These are phyloP conservation scores for Dioscorea cayenensis DNA, from an alignment of 116 monocot genomes.

Conservation along the genomic window DNA sequence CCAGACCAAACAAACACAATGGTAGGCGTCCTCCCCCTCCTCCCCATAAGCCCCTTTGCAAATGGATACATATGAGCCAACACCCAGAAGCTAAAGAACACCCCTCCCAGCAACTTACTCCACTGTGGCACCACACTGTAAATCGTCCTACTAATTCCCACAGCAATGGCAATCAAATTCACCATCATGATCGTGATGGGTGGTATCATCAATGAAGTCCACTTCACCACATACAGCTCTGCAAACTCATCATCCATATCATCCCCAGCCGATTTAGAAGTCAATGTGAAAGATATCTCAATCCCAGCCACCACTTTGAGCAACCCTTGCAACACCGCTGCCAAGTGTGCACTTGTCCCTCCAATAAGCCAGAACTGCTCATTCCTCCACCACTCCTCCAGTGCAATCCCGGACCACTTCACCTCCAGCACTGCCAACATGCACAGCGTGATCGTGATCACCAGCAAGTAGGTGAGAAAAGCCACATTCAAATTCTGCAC, in stretches of 20 bases:
- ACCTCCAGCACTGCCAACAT: constrained; percentile 6
- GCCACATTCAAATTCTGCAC: constrained; percentile 6
- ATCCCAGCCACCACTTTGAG: constrained; percentile 11
- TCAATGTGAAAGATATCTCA: constrained; percentile 10
- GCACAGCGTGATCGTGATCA: constrained; percentile 8
- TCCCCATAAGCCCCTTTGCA: constrained; percentile 13
- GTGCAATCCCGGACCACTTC: constrained; percentile 11
- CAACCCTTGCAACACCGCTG: constrained; percentile 8
- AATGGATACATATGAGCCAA: constrained; percentile 11
- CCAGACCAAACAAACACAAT: constrained; percentile 15
- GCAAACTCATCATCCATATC: constrained; percentile 14
- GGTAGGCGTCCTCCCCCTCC: constrained; percentile 9
- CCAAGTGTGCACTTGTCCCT: constrained; percentile 11
- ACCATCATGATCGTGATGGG: constrained; percentile 14
- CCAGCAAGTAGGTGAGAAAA: constrained; percentile 7
- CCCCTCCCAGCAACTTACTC: constrained; percentile 11
- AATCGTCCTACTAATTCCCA: constrained; percentile 6
- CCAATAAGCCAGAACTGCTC: constrained; percentile 15
- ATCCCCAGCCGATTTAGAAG: constrained; percentile 9
- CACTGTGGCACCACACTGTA: constrained; percentile 12
- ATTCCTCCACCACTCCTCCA: constrained; percentile 17
- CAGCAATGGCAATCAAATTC: constrained; percentile 12
- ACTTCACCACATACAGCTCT: constrained; percentile 9
- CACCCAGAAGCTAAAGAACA: constrained; percentile 17
- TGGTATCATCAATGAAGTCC: constrained; percentile 13